phyloP scores from a whole-genome alignment of 2,329 filamentous ascomycete species.

The Microcyclospora pomicola region DNA sequence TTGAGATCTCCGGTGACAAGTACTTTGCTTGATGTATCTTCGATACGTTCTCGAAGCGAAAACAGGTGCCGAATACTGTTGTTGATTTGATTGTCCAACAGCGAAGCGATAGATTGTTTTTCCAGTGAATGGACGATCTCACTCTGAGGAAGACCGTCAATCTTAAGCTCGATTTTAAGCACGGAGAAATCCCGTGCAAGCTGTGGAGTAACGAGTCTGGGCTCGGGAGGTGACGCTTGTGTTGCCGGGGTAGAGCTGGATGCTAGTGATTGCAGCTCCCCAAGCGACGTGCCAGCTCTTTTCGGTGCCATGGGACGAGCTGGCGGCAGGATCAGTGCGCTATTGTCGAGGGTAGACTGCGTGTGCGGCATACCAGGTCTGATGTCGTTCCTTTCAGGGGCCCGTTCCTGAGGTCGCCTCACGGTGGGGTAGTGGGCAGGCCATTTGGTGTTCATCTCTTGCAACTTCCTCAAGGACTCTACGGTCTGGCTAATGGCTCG shows the following conservation, averaged over 20 bases:
- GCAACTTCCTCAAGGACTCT: conserved; percentile 67
- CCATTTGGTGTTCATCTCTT: conserved; percentile 83
- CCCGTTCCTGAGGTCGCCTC: conserved; percentile 41
- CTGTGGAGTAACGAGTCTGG: conserved; percentile 76
- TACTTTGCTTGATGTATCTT: conserved; percentile 95
- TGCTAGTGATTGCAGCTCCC: conserved; percentile 48
- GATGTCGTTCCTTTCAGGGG: conserved; percentile 34
- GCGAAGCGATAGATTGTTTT: conserved; percentile 75
- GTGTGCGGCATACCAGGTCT: conserved; percentile 52
- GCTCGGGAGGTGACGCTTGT: conserved; percentile 52
- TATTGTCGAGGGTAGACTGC: conserved; percentile 44
- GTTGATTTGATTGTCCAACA: conserved; percentile 86
- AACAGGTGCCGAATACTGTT: conserved; percentile 85
- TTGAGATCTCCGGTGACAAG: conserved; percentile 92
- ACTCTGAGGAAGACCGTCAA: conserved; percentile 71
- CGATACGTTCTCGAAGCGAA: conserved; percentile 79
- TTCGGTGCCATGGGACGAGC: conserved; percentile 41
- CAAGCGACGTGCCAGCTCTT: conserved; percentile 60
- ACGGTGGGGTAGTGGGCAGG: conserved; percentile 89
- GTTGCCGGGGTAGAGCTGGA: conserved; percentile 50
- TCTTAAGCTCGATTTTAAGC: conserved; percentile 83
- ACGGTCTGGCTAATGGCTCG: conserved; percentile 78
- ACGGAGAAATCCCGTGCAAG: conserved; percentile 94
- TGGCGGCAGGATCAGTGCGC: conserved; percentile 10
- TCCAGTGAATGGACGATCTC: conserved; percentile 91